Base-by-base conservation (phyloP, 805 yeast species). In the Kluyveromyces dobzhanskii region DNA sequence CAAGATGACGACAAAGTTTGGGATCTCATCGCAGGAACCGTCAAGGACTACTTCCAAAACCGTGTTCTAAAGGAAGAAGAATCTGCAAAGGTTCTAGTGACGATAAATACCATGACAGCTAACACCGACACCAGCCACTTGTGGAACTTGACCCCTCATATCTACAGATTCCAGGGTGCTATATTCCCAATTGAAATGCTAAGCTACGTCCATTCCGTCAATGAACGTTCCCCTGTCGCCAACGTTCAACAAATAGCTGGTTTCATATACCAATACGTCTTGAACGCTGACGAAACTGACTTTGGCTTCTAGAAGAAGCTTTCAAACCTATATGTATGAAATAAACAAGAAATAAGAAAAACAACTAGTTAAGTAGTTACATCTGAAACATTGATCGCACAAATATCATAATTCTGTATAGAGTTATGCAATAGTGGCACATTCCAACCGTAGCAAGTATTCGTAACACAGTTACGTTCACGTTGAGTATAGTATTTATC, bases 41-140 rank as follows among this genome's bases (percentile, higher is more conserved):
- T 77, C 25, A 70, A 77, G 43, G 70, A 75, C 43, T 68, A 80
- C 35, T 72, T 71, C 48, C 81, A 78, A 56, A 78, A 76, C 38
- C 40, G 45, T 27, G 35, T 44, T 29, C 23, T 31, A 33, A 6
- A 6, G 9, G n/a, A 31, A 13, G 30, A 27, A 6, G 30, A 36
- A 10, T 28, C 31, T 12, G 19, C 27, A 23, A 37, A 43, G 26
- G 10, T 41, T 12, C 38, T 25, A 40, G 30, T 44, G 23, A 39
- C 43, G 25, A 39, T 41, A 23, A 21, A 37, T 17, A 42, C 41
- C 13, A 37, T 42, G 17, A 32, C 44, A 4, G 41, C 42, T 33
- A 44, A 44, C 38, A 44, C 47, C 17, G 46, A 44, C 30, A 44
- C 48, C 12, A 42, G 44, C 14, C 60, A 67, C 46, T 72, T 73